Conservation (phyloP, 352 stramenopile genomes). For the Phytopythium vexans region DNA sequence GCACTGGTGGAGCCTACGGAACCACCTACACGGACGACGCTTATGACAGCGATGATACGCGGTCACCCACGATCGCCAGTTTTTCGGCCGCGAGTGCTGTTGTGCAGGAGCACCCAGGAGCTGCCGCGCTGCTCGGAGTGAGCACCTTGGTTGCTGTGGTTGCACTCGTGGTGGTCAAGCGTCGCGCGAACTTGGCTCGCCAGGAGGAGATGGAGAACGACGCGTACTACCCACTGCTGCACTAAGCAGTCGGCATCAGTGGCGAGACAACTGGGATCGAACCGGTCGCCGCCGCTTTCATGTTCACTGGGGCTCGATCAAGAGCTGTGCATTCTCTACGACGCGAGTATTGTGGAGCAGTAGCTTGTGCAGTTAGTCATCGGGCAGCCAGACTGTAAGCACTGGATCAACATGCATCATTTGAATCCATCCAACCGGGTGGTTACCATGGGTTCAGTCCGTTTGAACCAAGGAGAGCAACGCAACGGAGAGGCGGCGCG, state of each 20-base stretch:
- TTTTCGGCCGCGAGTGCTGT: constrained; percentile 12
- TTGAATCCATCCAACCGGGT: too few species aligned
- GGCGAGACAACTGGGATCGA: too few species aligned
- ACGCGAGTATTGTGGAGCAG: too few species aligned
- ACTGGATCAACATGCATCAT: too few species aligned
- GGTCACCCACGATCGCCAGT: constrained; percentile 2
- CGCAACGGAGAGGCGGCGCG: too few species aligned
- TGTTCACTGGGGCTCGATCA: too few species aligned
- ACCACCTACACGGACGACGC: constrained; percentile 14
- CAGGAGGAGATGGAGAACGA: constrained; percentile 28
- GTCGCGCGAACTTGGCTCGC: constrained; percentile 9
- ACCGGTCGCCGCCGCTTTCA: too few species aligned
- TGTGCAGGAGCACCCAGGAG: constrained; percentile 22
- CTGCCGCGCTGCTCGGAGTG: constrained; percentile 25
- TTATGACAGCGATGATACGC: constrained; percentile 14
- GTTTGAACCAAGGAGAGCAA: too few species aligned
- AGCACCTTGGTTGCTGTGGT: constrained; percentile 47
- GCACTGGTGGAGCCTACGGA: constrained; percentile 15
- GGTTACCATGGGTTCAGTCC: too few species aligned
- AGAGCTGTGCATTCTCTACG: too few species aligned
- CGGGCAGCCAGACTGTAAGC: too few species aligned
- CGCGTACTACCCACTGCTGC: constrained; percentile 59
- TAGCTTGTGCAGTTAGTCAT: too few species aligned
- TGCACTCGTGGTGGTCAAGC: constrained; percentile 49
- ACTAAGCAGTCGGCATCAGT: constrained; percentile 24